Base-by-base conservation (phyloP, 225 moss, liverwort and hornwort genomes). In the Pleurozium schreberi region DNA sequence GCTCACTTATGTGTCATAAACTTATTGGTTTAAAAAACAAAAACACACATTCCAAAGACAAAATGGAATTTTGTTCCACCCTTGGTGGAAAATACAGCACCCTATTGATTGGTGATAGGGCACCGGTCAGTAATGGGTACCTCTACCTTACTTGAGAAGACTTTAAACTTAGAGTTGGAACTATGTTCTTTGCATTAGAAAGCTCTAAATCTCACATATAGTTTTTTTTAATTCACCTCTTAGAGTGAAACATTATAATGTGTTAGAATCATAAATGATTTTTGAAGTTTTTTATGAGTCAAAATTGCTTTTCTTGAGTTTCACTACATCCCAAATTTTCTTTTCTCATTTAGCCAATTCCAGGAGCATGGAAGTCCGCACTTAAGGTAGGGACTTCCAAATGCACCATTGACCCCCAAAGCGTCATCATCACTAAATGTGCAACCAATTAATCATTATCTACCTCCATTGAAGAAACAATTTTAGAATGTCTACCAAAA, bases 141-240 rank as follows among this genome's bases (percentile, higher is more conserved):
- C n/a, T n/a, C n/a, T n/a, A n/a, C n/a, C n/a, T n/a, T n/a, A n/a
- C n/a, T n/a, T n/a, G 13, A 76, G 1, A 36, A 23, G 14, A 36
- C 3, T 53, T 53, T 2, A 9, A 6, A 76, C 0, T 9, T 53
- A 36, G 14, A 75, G 2, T 53, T 36, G 9, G 1, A 0, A 53
- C 6, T 50, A 20, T 36, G 15, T 14, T 53, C 5, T 77, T 53
- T 0, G 3, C 23, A 53, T 14, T 53, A 6, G 36, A 1, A 52
- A 53, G 1, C 4, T 38, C 15, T 21, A 23, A 52, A 77, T 36
- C 1, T 22, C 14, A 23, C 6, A 36, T 53, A 23, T 6, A 4
- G 15, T 53, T 15, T 25, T 36, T 38, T 77, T 38, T 10, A 53
- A n/a, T 53, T 53, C 6, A 77, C 23, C 36, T 77, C 13, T 52